Evolutionary conservation across 495 filamentous ascomycete genomes (phyloP), one percentile per base, ranked within the genome.

Genomic region (Penicillium flavigenum): DNA sequence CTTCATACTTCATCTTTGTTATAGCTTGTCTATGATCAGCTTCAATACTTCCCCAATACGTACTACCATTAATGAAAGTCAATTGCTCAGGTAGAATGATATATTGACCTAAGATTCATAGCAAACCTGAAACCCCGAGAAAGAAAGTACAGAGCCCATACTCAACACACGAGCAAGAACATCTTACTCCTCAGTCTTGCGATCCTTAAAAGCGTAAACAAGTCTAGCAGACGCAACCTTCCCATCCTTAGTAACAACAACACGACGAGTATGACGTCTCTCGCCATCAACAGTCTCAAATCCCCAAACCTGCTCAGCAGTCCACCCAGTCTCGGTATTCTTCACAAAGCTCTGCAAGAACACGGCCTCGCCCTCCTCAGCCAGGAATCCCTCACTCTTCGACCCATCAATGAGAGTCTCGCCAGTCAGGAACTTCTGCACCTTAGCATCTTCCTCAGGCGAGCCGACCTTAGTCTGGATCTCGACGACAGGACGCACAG

Each of bases 221-320:
- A 96, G 73, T 69, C 83, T 82, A 38, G 86, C 81, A 65, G 79
- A 73, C 55, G 86, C 79, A 57, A 79, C 78, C 72, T 87, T 74
- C 0, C 73, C 73, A 4, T 78, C 83, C 80, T 92, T 92, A 32
- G 62, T 57, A 38, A 88, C 78, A 17, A 86, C 80, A 44, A 90
- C 74, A 45, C 86, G 86, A 56, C 89, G 70, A 46, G 80, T 82
- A 68, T 97, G 83, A 54, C 81, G 79, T 58, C 92, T 81, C 74
- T 85, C 68, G 1, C 85, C 81, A 17, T 82, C 60, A 51, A 87
- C 63, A 16, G 68, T 63, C 65, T 83, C 80, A 54, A 88, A 89
- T 14, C 86, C 86, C 84, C 86, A 88, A 50, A 87, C 72, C 75
- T 82, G 79, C 63, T 82, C 72, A 48, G 76, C 79, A 53, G 79